Evolutionary conservation across 179 eudicot species (phyloP).

Genomic region (Nepenthes alata): DNA sequence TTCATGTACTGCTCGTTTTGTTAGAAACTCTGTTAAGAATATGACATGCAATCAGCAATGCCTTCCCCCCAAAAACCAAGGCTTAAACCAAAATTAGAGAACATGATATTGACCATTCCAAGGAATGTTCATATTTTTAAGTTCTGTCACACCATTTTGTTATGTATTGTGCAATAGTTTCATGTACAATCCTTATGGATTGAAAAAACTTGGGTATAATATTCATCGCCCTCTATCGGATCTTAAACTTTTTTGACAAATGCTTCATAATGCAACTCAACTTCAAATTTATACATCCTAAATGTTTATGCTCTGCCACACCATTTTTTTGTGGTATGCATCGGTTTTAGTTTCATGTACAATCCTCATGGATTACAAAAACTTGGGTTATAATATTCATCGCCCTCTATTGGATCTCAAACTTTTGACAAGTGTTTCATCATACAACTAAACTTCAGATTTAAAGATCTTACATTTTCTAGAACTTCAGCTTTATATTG

Average conservation of each 20-base stretch:
- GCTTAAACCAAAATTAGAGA: background rate
- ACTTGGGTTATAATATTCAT: background rate
- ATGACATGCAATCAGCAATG: background rate
- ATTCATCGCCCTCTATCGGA: background rate
- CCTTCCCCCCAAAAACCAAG: background rate
- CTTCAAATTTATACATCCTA: background rate
- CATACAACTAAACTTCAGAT: background rate
- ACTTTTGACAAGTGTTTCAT: background rate
- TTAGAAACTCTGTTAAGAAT: background rate
- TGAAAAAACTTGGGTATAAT: background rate
- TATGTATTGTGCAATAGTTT: background rate
- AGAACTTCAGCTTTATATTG: slow-evolving; percentile 1
- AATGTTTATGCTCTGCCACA: background rate
- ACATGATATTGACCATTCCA: background rate
- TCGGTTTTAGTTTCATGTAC: background rate
- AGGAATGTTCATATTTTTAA: background rate
- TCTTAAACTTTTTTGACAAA: background rate
- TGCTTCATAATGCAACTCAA: background rate
- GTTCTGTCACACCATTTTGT: background rate
- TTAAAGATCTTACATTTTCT: background rate
- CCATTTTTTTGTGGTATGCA: background rate
- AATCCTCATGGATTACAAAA: background rate
- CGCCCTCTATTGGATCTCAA: background rate
- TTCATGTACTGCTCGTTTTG: no score
- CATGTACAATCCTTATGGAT: background rate